phyloP scores from a whole-genome alignment of 2,329 filamentous ascomycete species.

The Bipolaris gigantea region DNA sequence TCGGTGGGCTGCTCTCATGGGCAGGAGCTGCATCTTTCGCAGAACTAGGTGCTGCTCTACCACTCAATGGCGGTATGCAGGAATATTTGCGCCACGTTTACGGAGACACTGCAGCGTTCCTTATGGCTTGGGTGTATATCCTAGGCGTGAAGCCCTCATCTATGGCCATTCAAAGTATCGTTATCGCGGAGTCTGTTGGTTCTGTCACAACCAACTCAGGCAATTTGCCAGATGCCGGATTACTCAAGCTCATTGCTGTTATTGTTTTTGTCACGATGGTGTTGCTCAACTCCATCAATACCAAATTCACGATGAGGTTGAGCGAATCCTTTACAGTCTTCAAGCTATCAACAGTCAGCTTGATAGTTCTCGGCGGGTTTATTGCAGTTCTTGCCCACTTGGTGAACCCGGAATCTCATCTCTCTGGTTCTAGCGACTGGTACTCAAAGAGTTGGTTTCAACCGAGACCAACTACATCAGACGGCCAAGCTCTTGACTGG shows the following conservation, averaged over 20 bases:
- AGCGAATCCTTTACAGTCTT: conserved; percentile 49
- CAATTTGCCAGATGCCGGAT: conserved; percentile 17
- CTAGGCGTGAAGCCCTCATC: conserved; percentile 67
- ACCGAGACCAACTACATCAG: conserved; percentile 54
- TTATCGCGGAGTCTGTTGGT: conserved; percentile 55
- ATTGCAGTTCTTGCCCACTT: conserved; percentile 37
- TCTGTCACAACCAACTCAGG: conserved; percentile 51
- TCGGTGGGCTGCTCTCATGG: conserved; percentile 65
- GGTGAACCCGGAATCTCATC: conserved; percentile 29
- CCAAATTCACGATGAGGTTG: conserved; percentile 45
- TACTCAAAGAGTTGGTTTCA: conserved; percentile 59
- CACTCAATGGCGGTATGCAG: conserved; percentile 65
- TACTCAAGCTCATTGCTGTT: conserved; percentile 44
- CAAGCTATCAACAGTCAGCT: conserved; percentile 38
- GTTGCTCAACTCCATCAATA: conserved; percentile 50
- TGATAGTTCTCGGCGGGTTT: conserved; percentile 38
- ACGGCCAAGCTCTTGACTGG: conserved; percentile 44
- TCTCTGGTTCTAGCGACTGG: conserved; percentile 41
- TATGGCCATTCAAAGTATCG: conserved; percentile 65
- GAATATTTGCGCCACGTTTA: conserved; percentile 64
- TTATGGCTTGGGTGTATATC: conserved; percentile 68
- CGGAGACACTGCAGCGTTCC: conserved; percentile 63
- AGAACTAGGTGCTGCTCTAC: conserved; percentile 65
- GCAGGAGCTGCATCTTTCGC: conserved; percentile 65
- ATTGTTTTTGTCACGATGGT: conserved; percentile 46